Evolutionary conservation across 2,329 filamentous ascomycete genomes (phyloP).

Genomic region (Penicillium sp.): DNA sequence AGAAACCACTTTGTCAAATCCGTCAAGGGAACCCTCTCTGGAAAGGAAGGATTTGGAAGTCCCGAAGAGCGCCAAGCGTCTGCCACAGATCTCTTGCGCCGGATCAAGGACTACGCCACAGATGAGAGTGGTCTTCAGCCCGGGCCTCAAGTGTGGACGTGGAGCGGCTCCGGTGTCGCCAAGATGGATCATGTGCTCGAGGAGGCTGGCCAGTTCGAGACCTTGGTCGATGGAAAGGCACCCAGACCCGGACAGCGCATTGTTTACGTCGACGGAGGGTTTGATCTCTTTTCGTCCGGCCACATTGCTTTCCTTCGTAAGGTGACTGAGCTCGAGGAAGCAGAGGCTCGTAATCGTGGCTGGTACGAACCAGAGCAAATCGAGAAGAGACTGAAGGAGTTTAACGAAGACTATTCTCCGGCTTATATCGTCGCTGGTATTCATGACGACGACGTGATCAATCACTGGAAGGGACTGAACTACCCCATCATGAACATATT

Average conservation of each 20-base stretch:
- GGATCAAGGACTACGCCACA: slow-evolving; percentile 83
- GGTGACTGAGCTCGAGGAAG: slow-evolving; percentile 73
- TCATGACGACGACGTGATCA: slow-evolving; percentile 93
- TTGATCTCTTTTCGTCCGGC: slow-evolving; percentile 93
- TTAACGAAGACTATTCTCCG: slow-evolving; percentile 74
- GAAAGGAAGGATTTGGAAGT: slow-evolving; percentile 71
- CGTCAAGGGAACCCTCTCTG: slow-evolving; percentile 67
- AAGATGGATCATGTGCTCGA: slow-evolving; percentile 47
- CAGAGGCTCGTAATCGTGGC: slow-evolving; percentile 65
- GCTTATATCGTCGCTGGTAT: slow-evolving; percentile 90
- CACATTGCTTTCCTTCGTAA: slow-evolving; percentile 91
- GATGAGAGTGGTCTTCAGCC: slow-evolving; percentile 78
- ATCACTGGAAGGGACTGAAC: slow-evolving; percentile 94
- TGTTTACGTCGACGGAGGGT: slow-evolving; percentile 94
- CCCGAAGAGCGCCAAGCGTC: slow-evolving; percentile 65
- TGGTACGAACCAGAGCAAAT: slow-evolving; percentile 72
- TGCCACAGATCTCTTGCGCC: slow-evolving; percentile 70
- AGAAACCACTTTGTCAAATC: slow-evolving; percentile 89
- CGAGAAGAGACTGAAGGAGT: slow-evolving; percentile 62
- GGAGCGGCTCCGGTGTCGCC: slow-evolving; percentile 53
- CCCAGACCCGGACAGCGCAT: slow-evolving; percentile 78
- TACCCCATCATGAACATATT: slow-evolving; percentile 99
- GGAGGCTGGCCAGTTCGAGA: slow-evolving; percentile 66
- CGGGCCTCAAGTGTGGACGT: slow-evolving; percentile 84
- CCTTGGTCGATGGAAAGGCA: slow-evolving; percentile 70